Conservation (phyloP, 768 basidiomycete genomes). For the button mushroom (Agaricus bisporus) region DNA sequence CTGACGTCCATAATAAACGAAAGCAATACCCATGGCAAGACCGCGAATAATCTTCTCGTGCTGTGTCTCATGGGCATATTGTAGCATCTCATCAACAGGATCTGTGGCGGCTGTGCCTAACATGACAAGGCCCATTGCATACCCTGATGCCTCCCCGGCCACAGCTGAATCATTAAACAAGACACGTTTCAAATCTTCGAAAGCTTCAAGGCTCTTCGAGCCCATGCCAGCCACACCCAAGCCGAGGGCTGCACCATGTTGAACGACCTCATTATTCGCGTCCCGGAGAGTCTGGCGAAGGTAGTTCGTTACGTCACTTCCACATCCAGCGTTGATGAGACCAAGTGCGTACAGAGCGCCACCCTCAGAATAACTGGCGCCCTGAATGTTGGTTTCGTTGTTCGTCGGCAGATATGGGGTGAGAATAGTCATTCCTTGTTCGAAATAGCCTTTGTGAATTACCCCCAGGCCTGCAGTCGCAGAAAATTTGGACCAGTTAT, state of each 20-base stretch:
- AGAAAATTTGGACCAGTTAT: conserved; percentile 98
- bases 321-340: conserved; percentile 89
- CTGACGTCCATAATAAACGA: conserved; percentile 88
- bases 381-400: conserved; percentile 69
- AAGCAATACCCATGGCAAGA: conserved; percentile 86
- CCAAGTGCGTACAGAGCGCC: conserved; percentile 95
- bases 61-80: conserved; percentile 94
- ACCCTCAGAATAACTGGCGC: conserved; percentile 88
- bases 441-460: conserved; percentile 95
- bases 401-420: conserved; percentile 88
- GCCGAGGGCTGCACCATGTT: conserved; percentile 95
- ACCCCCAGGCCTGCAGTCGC: conserved; percentile 96
- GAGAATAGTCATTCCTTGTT: conserved; percentile 88
- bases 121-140: conserved; percentile 98
- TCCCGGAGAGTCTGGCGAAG: conserved; percentile 74
- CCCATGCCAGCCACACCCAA: conserved; percentile 97
- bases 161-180: conserved; percentile 94
- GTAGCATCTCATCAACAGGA: conserved; percentile 88
- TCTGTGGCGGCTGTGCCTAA: conserved; percentile 83
- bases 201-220: conserved; percentile 80
- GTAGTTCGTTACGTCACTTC: conserved; percentile 69
- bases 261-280: conserved; percentile 80
- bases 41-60: conserved; percentile 99
- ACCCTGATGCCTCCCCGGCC: conserved; percentile 93
- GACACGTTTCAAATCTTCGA: conserved; percentile 84